Evolutionary conservation across 345 rosid species (phyloP), one percentile per base, ranked within the genome.

Genomic region (Heritiera littoralis): DNA sequence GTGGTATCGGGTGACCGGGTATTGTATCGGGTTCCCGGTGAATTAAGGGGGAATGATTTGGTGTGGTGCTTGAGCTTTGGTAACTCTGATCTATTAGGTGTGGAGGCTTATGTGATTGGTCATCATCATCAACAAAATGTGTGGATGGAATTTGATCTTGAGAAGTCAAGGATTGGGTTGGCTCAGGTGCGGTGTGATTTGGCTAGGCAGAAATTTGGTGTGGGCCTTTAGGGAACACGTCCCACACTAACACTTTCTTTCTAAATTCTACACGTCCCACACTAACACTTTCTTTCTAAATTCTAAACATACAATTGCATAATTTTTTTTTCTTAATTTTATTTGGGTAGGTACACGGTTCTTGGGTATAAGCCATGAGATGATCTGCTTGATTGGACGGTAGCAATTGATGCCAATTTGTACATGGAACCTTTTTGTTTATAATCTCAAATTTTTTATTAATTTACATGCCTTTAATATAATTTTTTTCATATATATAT

Each of bases 121-220:
- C 98, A 95, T 73, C 97, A 93, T 72, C 99, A 95, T 72, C 99
- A 93, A 66, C 98, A 93, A 52, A 93, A 95, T 66, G 80, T 90
- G 82, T 95, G 98, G 99, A 91, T 95, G 85, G 98, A 95, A 79
- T 95, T 91, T 82, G 99, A 95, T 86, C 86, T 95, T 2, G 72
- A 88, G 38, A 89, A 85, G 75, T 95, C 97, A 20, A 78, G 98
- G 83, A 93, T 95, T 55, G 97, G 99, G 15, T 79, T 92, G 60
- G 97, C 96, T 41, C 87, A 83, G 4, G 87, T 89, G 32, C 89
- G 85, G 77, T 95, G 99, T 79, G 98, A 95, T 80, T 63, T 89
- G 77, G 96, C 93, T 11, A 89, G 92, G 78, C 93, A 88, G 88
- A 90, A 87, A 83, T 85, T 91, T n/a, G 95, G 92, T 14, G 73